Base-by-base conservation (phyloP, 768 basidiomycete species). In the Termitomyces bulborhizus region DNA sequence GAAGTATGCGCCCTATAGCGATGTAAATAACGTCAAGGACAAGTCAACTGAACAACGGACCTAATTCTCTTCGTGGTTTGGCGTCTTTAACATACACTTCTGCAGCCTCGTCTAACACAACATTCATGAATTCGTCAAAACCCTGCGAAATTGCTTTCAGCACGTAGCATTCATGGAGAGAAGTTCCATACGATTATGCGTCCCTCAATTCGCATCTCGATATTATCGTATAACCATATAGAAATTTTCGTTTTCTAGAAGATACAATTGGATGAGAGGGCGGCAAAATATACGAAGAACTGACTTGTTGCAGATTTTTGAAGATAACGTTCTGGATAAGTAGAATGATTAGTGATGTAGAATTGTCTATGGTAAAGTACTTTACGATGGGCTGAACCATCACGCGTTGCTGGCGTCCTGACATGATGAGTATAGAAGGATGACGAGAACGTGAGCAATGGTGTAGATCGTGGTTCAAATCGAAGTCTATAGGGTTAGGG, bases 61-160 rank as follows among this genome's bases (percentile, higher is more conserved):
- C 95, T 40, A 98, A 76, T 58, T 92, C 85, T 71, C 84, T 75
- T 63, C 88, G 78, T 44, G 92, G 89, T 72, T 94, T 90, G 52
- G 83, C 85, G 57, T 92, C 93, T 68, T 93, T 93, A 47, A 94
- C 84, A 65, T 84, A 96, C 11, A 97, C 86, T 70, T 99, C 96
- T 50, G 83, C 81, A 43, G 95, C 93, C 47, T 97, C 91, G 62
- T 99, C 96, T 24, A 99, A 73, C 36, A 98, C 91, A 31, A 99
- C 73, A 67, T 99, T 99, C 96, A 99, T 99, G 73, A 98, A 99
- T 70, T 99, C 96, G 68, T 99, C 96, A 64, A 99, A 99, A 40
- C 96, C 95, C 96, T 98, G 66, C n/a, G 32, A 31, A 18, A n/a
- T 29, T 27, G 8, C 36, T 46, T 32, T 24, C 42, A 56, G 52